Evolutionary conservation across 2,329 filamentous ascomycete genomes (phyloP), one percentile per base, ranked within the genome.

Genomic region (Clonostachys sp.): DNA sequence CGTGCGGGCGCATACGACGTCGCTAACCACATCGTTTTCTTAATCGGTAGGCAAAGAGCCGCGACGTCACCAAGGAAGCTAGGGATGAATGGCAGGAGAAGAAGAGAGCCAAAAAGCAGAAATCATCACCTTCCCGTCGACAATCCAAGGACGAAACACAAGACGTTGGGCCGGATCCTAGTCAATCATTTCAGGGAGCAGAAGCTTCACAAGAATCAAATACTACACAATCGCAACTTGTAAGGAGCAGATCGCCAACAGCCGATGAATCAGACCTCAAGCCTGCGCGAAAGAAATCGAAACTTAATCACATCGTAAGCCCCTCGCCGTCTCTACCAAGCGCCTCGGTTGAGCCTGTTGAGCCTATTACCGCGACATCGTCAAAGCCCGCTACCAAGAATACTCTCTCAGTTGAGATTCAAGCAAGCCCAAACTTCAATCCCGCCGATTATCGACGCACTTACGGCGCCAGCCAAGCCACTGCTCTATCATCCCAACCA

Each of bases 391-490:
- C 54, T 7, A 46, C 46, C 5, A 55, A 54, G 33, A 46, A 46
- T n/a, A 24, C 40, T 34, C 20, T 68, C 17, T 49, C 57, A 16
- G 52, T 72, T 41, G 57, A 61, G 42, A 53, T 72, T 6, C 41
- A 50, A 6, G 64, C 64, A 39, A 50, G 56, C 6, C 35, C 34
- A 13, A 51, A 58, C n/a, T 58, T 71, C 42, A 62, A 72, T 41
- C 49, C 57, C 5, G 49, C 61, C 6, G 67, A 69, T 16, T 71
- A 65, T 45, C 53, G 60, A 12, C 69, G 65, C 44, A 52, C 66
- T 18, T n/a, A 34, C 17, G 44, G 33, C 9, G 39, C 42, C 42
- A 7, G 49, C 54, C 20, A 55, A 58, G 36, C 59, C 62, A 3
- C 61, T 64, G 41, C 53, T 10, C 52, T 58, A 18, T 55, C 58